Conservation (phyloP, 192 early-diverging fungal genomes). For the Mortierella antarctica region DNA sequence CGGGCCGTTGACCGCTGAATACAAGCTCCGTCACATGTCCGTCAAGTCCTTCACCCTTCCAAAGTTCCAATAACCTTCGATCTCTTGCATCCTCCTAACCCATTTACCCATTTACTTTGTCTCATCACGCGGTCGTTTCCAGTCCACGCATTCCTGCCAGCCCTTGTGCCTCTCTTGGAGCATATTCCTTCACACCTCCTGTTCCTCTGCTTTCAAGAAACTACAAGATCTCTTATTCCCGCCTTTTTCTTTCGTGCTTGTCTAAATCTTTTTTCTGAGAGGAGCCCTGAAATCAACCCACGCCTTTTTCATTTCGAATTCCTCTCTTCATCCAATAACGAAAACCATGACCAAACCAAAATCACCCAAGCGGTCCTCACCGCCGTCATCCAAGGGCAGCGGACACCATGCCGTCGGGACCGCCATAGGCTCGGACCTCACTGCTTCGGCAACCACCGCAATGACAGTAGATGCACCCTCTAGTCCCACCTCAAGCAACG, state of each 20-base stretch:
- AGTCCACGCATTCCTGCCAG: neutral
- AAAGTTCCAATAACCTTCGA: no score
- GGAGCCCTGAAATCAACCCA: neutral
- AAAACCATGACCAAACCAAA: conserved; percentile 30
- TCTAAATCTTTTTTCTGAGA: neutral
- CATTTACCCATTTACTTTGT: neutral
- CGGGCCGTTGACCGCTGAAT: neutral
- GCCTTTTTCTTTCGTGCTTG: conserved; percentile 5
- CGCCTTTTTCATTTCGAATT: neutral
- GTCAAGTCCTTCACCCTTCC: no score
- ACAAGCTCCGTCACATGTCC: no score
- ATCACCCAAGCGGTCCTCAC: conserved; percentile 42
- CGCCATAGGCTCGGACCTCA: no score
- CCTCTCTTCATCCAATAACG: neutral
- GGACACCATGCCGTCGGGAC: neutral
- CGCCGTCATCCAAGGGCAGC: conserved; percentile 7
- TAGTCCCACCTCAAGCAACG: neutral
- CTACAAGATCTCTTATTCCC: neutral
- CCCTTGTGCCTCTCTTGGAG: neutral
- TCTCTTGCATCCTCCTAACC: neutral
- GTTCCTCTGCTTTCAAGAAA: no score
- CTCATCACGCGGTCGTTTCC: neutral
- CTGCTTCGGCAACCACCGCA: neutral
- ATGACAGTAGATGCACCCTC: neutral
- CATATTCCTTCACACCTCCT: neutral